Base-by-base conservation (phyloP, 2,329 filamentous ascomycete species). In the Aspergillus quadricinctus region DNA sequence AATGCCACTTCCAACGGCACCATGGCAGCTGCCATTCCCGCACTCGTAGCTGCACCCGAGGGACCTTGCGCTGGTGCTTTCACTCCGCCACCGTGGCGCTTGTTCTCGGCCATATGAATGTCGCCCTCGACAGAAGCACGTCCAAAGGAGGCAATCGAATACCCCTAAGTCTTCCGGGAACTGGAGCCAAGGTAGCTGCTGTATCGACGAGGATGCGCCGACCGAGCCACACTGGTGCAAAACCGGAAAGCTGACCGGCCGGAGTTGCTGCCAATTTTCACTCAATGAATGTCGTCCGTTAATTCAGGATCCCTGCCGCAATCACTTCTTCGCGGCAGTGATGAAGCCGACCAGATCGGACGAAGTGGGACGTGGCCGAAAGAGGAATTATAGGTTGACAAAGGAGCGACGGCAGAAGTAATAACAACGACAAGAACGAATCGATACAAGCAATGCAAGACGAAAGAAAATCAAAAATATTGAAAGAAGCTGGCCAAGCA, bases 11-110 rank as follows among this genome's bases (percentile, higher is more conserved):
- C 80, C 48, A 77, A 69, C 66, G 80, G 75, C 62, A 79, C 76
- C 66, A 77, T 77, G 56, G 75, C 74, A 59, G 77, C 72, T 59
- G 75, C 67, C 64, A 72, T 75, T 60, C 69, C 64, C 58, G 71
- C 62, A 43, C 68, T 65, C 45, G 66, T 68, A 56, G 72, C 66
- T 57, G 67, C 73, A 53, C 74, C 80, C 58, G 66, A 57, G 49
- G 62, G 54, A 58, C 57, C 62, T 48, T 64, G 65, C 50, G 80
- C 63, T 56, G 73, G 67, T 53, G 68, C 75, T 75, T 82, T 85
- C 43, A 76, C 78, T 62, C 77, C 77, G 57, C 77, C 71, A 68
- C 77, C 80, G 68, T 82, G 81, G 64, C 83, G 80, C 76, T 86
- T 86, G 59, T 70, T 78, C 66, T 86, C 83, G 56, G 82, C 79